phyloP scores from a whole-genome alignment of 495 filamentous ascomycete genomes.

The Trypethelium eluteriae region DNA sequence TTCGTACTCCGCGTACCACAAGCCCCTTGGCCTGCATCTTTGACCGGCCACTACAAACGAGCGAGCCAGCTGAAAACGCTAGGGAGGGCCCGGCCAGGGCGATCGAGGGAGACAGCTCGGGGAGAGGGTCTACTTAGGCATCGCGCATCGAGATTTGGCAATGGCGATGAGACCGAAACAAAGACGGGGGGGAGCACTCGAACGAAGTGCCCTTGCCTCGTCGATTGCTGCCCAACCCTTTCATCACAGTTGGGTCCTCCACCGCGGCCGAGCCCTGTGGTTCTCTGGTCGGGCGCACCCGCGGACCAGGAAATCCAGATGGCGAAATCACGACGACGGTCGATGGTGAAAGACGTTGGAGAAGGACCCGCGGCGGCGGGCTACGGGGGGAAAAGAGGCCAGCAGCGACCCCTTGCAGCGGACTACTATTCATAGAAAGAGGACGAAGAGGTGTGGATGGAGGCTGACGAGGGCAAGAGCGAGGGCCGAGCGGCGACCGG shows the following conservation, averaged over 20 bases:
- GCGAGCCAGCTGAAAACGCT: slow-evolving; percentile 6
- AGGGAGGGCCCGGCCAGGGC: slow-evolving; percentile 1
- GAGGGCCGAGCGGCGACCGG: no score
- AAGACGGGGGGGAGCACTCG: background rate
- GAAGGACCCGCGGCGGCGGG: background rate
- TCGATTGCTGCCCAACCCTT: background rate
- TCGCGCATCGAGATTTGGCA: background rate
- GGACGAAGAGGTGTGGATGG: background rate
- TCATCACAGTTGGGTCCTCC: background rate
- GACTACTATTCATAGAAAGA: slow-evolving; percentile 1
- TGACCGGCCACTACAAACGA: slow-evolving; percentile 6
- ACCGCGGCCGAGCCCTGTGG: background rate
- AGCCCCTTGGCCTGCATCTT: slow-evolving; percentile 3
- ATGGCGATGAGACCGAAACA: background rate
- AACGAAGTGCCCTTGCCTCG: background rate
- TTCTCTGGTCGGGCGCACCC: background rate
- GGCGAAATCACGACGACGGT: no score
- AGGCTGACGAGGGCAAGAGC: no score
- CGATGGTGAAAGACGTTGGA: slow-evolving; percentile 5
- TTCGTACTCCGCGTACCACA: slow-evolving; percentile 11
- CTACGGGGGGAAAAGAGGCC: background rate
- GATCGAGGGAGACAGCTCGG: background rate
- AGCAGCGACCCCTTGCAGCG: slow-evolving; percentile 1
- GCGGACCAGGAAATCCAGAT: background rate
- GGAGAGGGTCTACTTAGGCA: background rate